Percentiles rank a stretch among this genome's conserved stretches.
Conservation (phyloP, 2,329 filamentous ascomycete genomes). For the Phyllosticta citriasiana region DNA sequence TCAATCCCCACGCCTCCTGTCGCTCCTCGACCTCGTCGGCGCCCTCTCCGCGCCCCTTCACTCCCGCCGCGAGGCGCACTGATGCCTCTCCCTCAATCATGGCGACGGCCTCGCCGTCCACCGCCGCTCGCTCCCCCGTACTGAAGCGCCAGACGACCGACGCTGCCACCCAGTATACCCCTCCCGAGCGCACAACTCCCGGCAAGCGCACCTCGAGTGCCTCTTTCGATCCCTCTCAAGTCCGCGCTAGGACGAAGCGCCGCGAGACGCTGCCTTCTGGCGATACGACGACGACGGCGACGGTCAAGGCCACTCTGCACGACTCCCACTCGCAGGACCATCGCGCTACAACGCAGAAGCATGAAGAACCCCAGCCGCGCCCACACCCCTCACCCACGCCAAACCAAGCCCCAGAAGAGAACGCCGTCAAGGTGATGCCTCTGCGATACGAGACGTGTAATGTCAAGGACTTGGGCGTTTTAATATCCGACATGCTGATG, state of each 20-base stretch:
- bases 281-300: conserved; percentile 7
- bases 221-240: conserved; percentile 4
- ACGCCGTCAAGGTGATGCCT: conserved; percentile 51
- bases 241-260: conserved; percentile 17
- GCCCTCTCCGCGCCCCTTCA: conserved; percentile 24
- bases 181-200: conserved; percentile 24
- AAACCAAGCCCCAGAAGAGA: conserved; percentile 20
- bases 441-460: conserved; percentile 70
- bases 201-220: conserved; percentile 7
- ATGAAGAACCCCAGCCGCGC: conserved; percentile 1
- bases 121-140: conserved; percentile 11
- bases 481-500: conserved; percentile 91
- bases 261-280: conserved; percentile 21
- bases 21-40: conserved; percentile 21
- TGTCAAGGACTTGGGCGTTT: conserved; percentile 74
- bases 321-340: not conserved
- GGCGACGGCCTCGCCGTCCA: conserved; percentile 14
- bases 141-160: conserved; percentile 34
- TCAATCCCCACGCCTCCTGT: conserved; percentile 26
- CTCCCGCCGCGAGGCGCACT: conserved; percentile 22
- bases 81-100: conserved; percentile 18
- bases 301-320: not conserved
- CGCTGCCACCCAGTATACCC: conserved; percentile 46
- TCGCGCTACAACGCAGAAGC: conserved; percentile 1
- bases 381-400: conserved; percentile 13